Evolutionary conservation across 139 green algal genomes (phyloP), one percentile per base, ranked within the genome.

Genomic region (Chlorella sp.): DNA sequence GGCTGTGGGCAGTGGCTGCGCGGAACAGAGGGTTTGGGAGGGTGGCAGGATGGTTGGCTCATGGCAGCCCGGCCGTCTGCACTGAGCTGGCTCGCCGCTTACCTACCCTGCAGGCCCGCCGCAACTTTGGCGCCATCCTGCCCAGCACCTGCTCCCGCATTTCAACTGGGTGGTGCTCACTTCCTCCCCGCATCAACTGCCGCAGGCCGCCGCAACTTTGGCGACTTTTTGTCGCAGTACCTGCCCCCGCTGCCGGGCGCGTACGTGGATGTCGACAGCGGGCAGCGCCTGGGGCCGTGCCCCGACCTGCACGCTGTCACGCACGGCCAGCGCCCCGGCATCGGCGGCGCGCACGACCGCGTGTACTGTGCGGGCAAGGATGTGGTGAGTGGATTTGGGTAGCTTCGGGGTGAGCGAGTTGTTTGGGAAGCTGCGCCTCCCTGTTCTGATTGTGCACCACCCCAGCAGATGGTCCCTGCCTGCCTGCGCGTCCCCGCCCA

Each of bases 361-460:
- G 79, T 80, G 73, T 98, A 94, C 78, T 90, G 96, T 38, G 94
- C 86, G 0, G 94, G 94, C 2, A 98, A 97, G 80, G 91, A 96
- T 68, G 40, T 94, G 80, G 51, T 85, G 54, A 80, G 76, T 58
- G 43, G 43, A 16, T 34, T 30, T 36, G 16, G 24, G 72, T 22
- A 54, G 8, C 46, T 11, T 54, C 8, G 8, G 46, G 46, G 8
- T 8, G 8, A 54, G 46, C 8, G 46, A 54, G 46, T 11, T 54
- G 46, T 54, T 11, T 8, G 46, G 8, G 11, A 54, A 8, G 46
- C 46, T 54, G 46, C 46, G 46, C 46, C 11, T 8, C 46, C 46
- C 11, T 8, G 46, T 54, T 54, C 46, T 54, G 46, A 11, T 11
- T n/a, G n/a, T n/a, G n/a, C n/a, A n/a, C n/a, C n/a, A n/a, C n/a